Evolutionary conservation across 2,329 filamentous ascomycete genomes (phyloP).

Genomic region (Rhynchosporium agropyri): DNA sequence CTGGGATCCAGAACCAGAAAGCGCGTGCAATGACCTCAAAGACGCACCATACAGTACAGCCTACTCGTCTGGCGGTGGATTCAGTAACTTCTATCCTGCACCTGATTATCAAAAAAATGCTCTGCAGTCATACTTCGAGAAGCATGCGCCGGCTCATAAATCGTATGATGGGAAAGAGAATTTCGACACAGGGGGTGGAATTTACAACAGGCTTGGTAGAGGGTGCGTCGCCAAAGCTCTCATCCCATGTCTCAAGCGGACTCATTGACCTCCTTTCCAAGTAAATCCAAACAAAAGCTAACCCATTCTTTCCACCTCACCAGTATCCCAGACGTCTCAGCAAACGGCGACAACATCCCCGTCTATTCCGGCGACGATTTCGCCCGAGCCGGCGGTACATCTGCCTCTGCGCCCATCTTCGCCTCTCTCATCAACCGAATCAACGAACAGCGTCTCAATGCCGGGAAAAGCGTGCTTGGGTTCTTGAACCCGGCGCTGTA

Average conservation of each 20-base stretch:
- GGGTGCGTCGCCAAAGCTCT: slow-evolving; percentile 11
- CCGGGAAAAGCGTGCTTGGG: slow-evolving; percentile 49
- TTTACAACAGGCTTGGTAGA: slow-evolving; percentile 25
- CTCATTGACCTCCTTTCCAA: background rate
- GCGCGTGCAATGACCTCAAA: slow-evolving; percentile 43
- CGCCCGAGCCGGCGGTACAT: slow-evolving; percentile 50
- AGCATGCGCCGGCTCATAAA: slow-evolving; percentile 21
- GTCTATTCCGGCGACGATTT: slow-evolving; percentile 42
- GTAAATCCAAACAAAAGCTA: background rate
- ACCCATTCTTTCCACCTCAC: background rate
- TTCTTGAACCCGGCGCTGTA: slow-evolving; percentile 50
- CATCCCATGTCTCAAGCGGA: background rate
- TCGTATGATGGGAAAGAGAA: slow-evolving; percentile 18
- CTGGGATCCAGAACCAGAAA: slow-evolving; percentile 38
- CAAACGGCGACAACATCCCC: slow-evolving; percentile 59
- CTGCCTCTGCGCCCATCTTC: slow-evolving; percentile 57
- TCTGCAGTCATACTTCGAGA: slow-evolving; percentile 34
- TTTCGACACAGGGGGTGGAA: slow-evolving; percentile 44
- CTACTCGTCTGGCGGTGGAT: slow-evolving; percentile 51
- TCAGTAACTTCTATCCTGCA: slow-evolving; percentile 51
- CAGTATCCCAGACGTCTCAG: slow-evolving; percentile 53
- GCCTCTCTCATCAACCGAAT: slow-evolving; percentile 61
- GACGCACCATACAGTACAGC: slow-evolving; percentile 42
- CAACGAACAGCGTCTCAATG: slow-evolving; percentile 60
- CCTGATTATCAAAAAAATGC: slow-evolving; percentile 50